phyloP scores from a whole-genome alignment of 257 asterid species.

The Scutellaria baicalensis region DNA sequence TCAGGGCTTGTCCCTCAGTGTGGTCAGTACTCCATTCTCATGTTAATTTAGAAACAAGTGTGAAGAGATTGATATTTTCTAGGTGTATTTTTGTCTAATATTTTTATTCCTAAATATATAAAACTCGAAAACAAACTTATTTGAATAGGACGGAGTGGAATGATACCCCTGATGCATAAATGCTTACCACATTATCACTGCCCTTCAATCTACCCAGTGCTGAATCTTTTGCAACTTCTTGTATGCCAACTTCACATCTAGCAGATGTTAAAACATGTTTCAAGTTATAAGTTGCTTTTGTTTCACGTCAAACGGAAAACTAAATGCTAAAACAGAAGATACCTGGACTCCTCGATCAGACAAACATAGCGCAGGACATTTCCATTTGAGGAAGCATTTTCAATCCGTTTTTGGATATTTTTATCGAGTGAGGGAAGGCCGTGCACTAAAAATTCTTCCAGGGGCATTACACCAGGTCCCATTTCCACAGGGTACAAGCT shows the following conservation, averaged over 20 bases:
- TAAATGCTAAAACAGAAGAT: background rate
- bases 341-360: slow-evolving; percentile 74
- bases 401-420: slow-evolving; percentile 47
- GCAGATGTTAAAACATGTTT: slow-evolving; percentile 1
- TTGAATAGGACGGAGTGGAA: background rate
- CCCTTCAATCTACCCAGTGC: slow-evolving; percentile 83
- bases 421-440: slow-evolving; percentile 78
- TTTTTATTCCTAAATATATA: no score
- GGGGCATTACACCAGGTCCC: slow-evolving; percentile 71
- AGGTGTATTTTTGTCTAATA: no score
- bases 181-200: slow-evolving; percentile 87
- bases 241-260: slow-evolving; percentile 89
- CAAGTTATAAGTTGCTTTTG: background rate
- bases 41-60: no score
- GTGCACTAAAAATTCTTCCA: slow-evolving; percentile 57
- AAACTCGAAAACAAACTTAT: no score
- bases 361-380: slow-evolving; percentile 89
- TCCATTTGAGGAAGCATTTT: slow-evolving; percentile 63
- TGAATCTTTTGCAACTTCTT: slow-evolving; percentile 79
- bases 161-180: background rate
- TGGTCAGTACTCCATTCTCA: no score
- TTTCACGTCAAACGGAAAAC: background rate
- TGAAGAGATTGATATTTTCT: no score
- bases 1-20: no score
- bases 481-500: slow-evolving; percentile 85